A percentile compares a stretch with the other conserved stretches of the same genome.
These are phyloP conservation scores for Ganoderma resinaceum DNA, from an alignment of 1,284 basidiomycete genomes.

Conservation along the genomic window DNA sequence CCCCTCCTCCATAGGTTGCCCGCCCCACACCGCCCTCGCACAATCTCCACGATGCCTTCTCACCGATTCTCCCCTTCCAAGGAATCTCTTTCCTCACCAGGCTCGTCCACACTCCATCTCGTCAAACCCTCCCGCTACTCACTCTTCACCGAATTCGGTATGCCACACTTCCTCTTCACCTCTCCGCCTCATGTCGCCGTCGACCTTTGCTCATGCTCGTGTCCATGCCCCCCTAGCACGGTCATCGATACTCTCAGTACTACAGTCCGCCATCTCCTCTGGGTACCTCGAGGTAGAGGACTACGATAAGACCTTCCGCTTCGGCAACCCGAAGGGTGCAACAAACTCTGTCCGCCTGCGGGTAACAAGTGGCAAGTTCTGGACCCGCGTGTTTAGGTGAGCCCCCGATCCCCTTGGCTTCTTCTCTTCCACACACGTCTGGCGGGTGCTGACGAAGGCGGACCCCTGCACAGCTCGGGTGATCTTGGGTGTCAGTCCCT, in stretches of 20 bases:
- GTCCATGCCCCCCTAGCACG: slow-evolving; percentile 53
- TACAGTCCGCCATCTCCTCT: slow-evolving; percentile 61
- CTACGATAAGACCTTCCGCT: slow-evolving; percentile 60
- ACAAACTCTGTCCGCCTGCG: slow-evolving; percentile 68
- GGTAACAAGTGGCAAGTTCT: slow-evolving; percentile 78
- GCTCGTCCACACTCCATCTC: slow-evolving; percentile 22
- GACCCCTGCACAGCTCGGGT: slow-evolving; percentile 54
- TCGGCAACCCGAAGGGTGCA: slow-evolving; percentile 59
- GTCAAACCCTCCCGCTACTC: slow-evolving; percentile 23
- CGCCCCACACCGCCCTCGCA: slow-evolving; percentile 14
- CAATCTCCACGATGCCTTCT: slow-evolving; percentile 30
- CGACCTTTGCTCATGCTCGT: not conserved
- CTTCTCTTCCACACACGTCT: not conserved
- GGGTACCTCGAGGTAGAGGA: slow-evolving; percentile 73
- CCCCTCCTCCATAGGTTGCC: slow-evolving; percentile 14
- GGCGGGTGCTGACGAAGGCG: slow-evolving; percentile 5
- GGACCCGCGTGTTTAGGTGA: slow-evolving; percentile 77
- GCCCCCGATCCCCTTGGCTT: slow-evolving; percentile 30
- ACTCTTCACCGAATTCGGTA: slow-evolving; percentile 32
- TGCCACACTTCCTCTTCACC: slow-evolving; percentile 4
- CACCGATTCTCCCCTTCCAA: slow-evolving; percentile 26
- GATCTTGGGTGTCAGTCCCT: slow-evolving; percentile 72
- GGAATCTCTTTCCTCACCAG: slow-evolving; percentile 21
- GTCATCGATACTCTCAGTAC: slow-evolving; percentile 65
- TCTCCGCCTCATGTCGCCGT: not conserved